phyloP scores from a whole-genome alignment of 495 filamentous ascomycete genomes.

The Xylaria grammica region DNA sequence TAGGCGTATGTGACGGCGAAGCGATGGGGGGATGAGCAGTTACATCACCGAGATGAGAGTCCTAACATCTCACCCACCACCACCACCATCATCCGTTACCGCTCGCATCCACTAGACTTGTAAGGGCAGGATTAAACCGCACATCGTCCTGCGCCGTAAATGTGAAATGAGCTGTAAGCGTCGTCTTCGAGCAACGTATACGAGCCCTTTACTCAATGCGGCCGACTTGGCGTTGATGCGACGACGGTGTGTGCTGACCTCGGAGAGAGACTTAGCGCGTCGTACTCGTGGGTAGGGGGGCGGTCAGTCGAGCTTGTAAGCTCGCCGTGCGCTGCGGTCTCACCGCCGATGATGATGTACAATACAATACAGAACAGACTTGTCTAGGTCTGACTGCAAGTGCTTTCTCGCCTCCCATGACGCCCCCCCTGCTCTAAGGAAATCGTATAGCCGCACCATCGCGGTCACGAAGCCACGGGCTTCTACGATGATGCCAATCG shows the following conservation, averaged over 20 bases:
- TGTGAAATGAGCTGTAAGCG: neutral
- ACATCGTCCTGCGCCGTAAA: neutral
- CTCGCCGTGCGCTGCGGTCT: conserved; percentile 6
- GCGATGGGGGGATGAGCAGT: too few relatives aligned
- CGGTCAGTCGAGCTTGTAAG: conserved; percentile 11
- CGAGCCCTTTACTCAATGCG: conserved; percentile 1
- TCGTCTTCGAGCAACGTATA: neutral
- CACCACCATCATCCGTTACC: neutral
- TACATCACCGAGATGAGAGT: neutral
- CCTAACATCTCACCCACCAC: neutral
- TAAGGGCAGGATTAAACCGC: neutral
- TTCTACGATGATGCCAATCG: neutral
- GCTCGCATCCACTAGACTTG: neutral
- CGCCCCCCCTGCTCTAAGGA: neutral
- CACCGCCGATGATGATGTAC: neutral
- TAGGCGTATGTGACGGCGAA: too few relatives aligned
- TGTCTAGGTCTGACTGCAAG: conserved; percentile 11
- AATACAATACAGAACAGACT: neutral
- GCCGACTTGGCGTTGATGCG: neutral
- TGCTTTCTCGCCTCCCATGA: too few relatives aligned
- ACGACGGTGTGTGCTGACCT: neutral
- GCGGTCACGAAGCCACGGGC: neutral
- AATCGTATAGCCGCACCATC: neutral
- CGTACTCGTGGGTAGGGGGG: too few relatives aligned
- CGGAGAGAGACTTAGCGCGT: neutral